A percentile compares a stretch with the other conserved stretches of the same genome.
Conservation (phyloP, 495 filamentous ascomycete species). For the Aspergillus nidulans region DNA sequence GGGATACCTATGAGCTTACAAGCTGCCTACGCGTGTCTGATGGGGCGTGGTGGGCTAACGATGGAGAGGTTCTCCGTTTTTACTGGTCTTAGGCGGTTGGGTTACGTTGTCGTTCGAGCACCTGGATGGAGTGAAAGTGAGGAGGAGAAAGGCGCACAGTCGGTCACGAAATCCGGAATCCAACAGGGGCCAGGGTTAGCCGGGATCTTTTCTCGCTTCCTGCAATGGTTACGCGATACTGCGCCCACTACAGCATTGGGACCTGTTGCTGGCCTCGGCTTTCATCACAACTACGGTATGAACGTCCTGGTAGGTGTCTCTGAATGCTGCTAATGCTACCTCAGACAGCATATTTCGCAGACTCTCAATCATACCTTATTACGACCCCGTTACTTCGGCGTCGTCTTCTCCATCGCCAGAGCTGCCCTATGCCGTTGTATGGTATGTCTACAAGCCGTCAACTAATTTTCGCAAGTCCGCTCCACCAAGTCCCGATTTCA, state of each 20-base stretch:
- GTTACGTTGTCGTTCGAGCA: conserved; percentile 74
- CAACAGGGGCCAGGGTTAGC: conserved; percentile 27
- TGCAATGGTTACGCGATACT: conserved; percentile 31
- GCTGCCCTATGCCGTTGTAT: conserved; percentile 64
- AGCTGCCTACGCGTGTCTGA: conserved; percentile 77
- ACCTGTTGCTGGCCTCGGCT: conserved; percentile 67
- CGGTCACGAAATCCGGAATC: conserved; percentile 1
- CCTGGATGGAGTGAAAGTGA: conserved; percentile 42
- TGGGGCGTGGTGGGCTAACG: conserved; percentile 59
- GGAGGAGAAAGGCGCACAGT: conserved; percentile 19
- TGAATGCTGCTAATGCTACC: neutral
- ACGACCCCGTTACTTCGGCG: conserved; percentile 51
- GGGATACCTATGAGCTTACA: conserved; percentile 84
- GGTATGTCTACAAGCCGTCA: conserved; percentile 75
- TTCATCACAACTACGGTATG: conserved; percentile 72
- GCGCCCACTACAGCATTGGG: conserved; percentile 43
- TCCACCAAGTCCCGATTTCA: conserved; percentile 75
- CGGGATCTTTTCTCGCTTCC: conserved; percentile 31
- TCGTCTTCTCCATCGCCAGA: conserved; percentile 15
- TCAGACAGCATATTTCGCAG: conserved; percentile 66
- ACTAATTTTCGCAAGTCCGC: conserved; percentile 67
- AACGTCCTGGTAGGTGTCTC: neutral
- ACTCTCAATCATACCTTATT: conserved; percentile 67
- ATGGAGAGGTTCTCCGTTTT: conserved; percentile 89
- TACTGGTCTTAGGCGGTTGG: conserved; percentile 72